Base-by-base conservation (phyloP, 768 basidiomycete genomes). In the Dioszegia hungarica region DNA sequence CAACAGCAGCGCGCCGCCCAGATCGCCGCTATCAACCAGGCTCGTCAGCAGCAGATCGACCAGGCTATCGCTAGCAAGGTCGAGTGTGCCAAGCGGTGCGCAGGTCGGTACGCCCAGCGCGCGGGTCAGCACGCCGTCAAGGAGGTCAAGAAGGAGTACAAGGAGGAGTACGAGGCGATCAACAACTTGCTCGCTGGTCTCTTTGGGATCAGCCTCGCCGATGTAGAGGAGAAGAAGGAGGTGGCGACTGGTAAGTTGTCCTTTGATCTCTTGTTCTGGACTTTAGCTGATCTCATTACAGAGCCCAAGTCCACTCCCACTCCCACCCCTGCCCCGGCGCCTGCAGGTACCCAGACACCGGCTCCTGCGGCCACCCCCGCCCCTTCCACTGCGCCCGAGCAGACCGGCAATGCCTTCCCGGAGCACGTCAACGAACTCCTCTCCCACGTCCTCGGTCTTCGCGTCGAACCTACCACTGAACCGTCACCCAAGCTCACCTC, bases 351-450 rank as follows among this genome's bases (percentile, higher is more conserved):
- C 29, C 22, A 33, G 31, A 6, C 55, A 46, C 22, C 60, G 1
- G 38, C 33, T 54, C 43, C 59, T 15, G 45, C 56, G 17, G 36
- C 55, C 8, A 45, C 36, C 31, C 24, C 53, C 20, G 19, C 41
- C 12, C 47, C 56, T 52, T 12, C 41, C 17, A 5, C 54, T 28
- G 37, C 61, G 36, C 33, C 55, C 33, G 19, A 49, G 40, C 6
- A n/a, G n/a, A n/a, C n/a, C n/a, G n/a, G n/a, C n/a, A n/a, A 31
- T 17, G 22, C 57, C 12, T 50, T 68, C 56, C 68, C 71, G n/a
- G 49, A 62, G 24, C 55, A 63, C 33, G 39, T 73, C 54, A 73
- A 70, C 66, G 49, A 66, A 37, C 56, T 73, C 22, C 62, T 73
- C 44, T 64, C 62, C 19, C 60, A 64, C 15, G 67, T 68, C 57